A percentile compares a stretch with the other conserved stretches of the same genome.
Conservation (phyloP, 2,329 filamentous ascomycete genomes). For the Fusarium temperatum region DNA sequence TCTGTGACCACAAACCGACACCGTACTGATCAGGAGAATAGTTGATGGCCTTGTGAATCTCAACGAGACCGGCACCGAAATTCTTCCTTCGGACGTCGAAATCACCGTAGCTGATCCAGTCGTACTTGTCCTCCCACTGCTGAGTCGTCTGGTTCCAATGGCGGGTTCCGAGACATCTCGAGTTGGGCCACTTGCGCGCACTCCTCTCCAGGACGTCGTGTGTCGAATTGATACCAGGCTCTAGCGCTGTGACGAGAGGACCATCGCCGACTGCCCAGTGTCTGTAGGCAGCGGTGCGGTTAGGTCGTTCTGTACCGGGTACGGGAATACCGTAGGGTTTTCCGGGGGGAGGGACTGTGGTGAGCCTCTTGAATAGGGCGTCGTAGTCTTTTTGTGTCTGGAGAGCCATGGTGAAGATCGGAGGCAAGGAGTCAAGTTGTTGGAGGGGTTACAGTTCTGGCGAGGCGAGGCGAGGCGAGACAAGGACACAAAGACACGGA, state of each 20-base stretch:
- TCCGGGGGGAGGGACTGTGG: conserved; percentile 73
- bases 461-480: conserved; percentile 23
- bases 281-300: conserved; percentile 80
- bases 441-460: conserved; percentile 12
- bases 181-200: conserved; percentile 69
- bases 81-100: conserved; percentile 82
- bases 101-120: conserved; percentile 85
- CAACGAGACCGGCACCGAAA: conserved; percentile 84
- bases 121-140: conserved; percentile 76
- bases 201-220: conserved; percentile 83
- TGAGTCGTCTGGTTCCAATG: conserved; percentile 80
- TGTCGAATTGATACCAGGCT: conserved; percentile 75
- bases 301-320: conserved; percentile 76
- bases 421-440: background rate
- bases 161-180: conserved; percentile 80
- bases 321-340: conserved; percentile 81
- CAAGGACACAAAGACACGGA: conserved; percentile 8
- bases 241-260: conserved; percentile 74
- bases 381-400: conserved; percentile 43
- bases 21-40: conserved; percentile 71
- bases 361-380: conserved; percentile 62
- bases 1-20: conserved; percentile 86
- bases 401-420: conserved; percentile 45
- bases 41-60: conserved; percentile 79
- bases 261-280: conserved; percentile 81